Evolutionary conservation across 1,284 basidiomycete species (phyloP), one percentile per base, ranked within the genome.

Genomic region (Trichosporon ovoides): DNA sequence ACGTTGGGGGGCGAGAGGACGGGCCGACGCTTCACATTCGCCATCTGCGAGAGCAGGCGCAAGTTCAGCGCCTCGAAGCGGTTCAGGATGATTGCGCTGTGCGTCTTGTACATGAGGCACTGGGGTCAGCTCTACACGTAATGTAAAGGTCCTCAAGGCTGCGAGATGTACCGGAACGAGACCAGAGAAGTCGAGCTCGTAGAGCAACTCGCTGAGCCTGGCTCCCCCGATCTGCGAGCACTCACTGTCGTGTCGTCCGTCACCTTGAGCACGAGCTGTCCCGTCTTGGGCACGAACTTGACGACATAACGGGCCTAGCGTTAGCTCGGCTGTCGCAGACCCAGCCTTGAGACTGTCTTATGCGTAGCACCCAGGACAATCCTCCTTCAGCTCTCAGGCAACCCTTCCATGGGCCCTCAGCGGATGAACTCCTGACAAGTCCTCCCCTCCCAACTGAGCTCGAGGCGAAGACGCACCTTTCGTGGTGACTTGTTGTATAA

Each of bases 21-120:
- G 12, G 63, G 19, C 37, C 60, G 61, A 19, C 65, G 66, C 38
- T 60, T 53, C n/a, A 64, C 57, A 52, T 76, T 76, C 49, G 72
- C 63, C 54, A 74, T 72, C 59, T 68, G 64, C 10, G 66, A 66
- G n/a, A 78, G 63, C 10, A 78, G 67, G 40, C 74, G 75, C 54
- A 88, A 82, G 73, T 93, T 96, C 65, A 97, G 83, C 5, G 87
- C 82, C 77, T 97, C 93, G 78, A 97, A 95, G 65, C 93, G 87
- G 80, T 95, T 94, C 64, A 97, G 84, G 78, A 91, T 92, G 72
- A 94, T 87, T 48, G 89, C 89, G 1, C 91, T 94, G 67, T 87
- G 85, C 1, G 93, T 94, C 75, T 92, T 91, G 82, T 93, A 97
- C 77, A 93, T 95, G 71, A 96, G 81, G 74, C 91, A 93, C 92